Evolutionary conservation across 2,329 filamentous ascomycete genomes (phyloP).

Genomic region (Calycina herbarum): DNA sequence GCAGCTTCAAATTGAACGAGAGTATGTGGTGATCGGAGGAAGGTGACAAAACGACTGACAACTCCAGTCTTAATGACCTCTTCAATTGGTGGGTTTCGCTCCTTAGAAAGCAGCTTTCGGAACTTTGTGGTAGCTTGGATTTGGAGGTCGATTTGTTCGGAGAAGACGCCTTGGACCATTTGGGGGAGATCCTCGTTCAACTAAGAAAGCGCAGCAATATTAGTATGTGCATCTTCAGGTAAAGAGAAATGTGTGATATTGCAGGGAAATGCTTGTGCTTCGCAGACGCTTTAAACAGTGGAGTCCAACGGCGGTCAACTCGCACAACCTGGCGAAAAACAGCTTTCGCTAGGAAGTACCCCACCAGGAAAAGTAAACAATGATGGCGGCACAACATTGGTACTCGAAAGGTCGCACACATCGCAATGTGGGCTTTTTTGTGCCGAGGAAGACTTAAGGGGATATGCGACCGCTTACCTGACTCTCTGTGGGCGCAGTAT

Average conservation of each 20-base stretch:
- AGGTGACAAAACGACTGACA: conserved; percentile 95
- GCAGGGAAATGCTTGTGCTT: conserved; percentile 16
- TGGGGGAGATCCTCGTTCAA: conserved; percentile 96
- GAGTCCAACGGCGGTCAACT: conserved; percentile 21
- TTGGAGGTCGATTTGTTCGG: conserved; percentile 96
- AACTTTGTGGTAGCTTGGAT: conserved; percentile 98
- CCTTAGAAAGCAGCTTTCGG: conserved; percentile 95
- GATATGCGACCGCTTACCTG: conserved; percentile 66
- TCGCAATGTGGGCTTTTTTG: not conserved
- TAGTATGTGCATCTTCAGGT: conserved; percentile 24
- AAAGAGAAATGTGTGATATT: conserved; percentile 12
- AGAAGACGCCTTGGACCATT: conserved; percentile 98
- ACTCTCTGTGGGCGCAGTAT: conserved; percentile 88
- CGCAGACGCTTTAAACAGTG: conserved; percentile 19
- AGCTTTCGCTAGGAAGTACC: conserved; percentile 30
- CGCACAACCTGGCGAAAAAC: conserved; percentile 36
- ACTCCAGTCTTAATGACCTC: conserved; percentile 99
- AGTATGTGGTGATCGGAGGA: conserved; percentile 95
- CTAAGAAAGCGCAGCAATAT: conserved; percentile 47
- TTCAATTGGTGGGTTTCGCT: conserved; percentile 98
- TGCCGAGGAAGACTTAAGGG: not conserved
- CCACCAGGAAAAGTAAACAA: conserved; percentile 36
- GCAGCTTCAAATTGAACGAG: conserved; percentile 98
- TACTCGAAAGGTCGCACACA: not conserved
- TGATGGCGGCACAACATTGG: not conserved